These are phyloP conservation scores for Apiospora aurea DNA, from an alignment of 2,329 filamentous ascomycete species.

Conservation along the genomic window DNA sequence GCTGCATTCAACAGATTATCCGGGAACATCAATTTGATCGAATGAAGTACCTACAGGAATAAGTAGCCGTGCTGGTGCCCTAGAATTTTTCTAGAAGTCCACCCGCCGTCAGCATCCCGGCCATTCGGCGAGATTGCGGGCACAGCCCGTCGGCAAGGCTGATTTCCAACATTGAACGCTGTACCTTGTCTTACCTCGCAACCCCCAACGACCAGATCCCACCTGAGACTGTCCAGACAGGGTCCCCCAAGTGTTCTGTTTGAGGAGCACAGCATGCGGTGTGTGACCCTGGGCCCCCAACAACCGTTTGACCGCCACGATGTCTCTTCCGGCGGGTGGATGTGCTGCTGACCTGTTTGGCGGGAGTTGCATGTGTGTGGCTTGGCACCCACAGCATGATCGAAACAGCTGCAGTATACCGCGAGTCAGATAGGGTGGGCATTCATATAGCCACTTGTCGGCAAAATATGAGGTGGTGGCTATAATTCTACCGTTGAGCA, in stretches of 20 bases:
- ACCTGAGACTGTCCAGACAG: constrained; percentile 1
- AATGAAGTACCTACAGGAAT: neutral
- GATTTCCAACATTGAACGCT: neutral
- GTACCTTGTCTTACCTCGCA: constrained; percentile 1
- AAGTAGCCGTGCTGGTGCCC: constrained; percentile 1
- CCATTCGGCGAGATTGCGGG: constrained; percentile 17
- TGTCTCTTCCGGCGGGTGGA: neutral
- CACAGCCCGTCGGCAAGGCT: constrained; percentile 22
- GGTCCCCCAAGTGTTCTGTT: constrained; percentile 5
- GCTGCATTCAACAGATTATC: neutral
- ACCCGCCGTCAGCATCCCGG: neutral
- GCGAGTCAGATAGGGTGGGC: constrained; percentile 1
- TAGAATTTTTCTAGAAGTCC: constrained; percentile 14
- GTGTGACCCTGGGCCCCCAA: neutral
- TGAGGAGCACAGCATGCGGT: neutral
- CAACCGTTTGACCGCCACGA: constrained; percentile 5
- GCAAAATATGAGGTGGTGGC: neutral
- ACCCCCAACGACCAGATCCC: neutral
- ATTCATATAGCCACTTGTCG: neutral
- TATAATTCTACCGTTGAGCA: neutral
- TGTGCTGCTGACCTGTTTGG: neutral
- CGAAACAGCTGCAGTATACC: neutral
- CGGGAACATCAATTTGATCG: neutral
- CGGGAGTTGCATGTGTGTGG: neutral
- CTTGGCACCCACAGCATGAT: constrained; percentile 7